A percentile compares a stretch with the other conserved stretches of the same genome.
phyloP scores from a whole-genome alignment of 441 rosid species.

The Erodium trifolium region DNA sequence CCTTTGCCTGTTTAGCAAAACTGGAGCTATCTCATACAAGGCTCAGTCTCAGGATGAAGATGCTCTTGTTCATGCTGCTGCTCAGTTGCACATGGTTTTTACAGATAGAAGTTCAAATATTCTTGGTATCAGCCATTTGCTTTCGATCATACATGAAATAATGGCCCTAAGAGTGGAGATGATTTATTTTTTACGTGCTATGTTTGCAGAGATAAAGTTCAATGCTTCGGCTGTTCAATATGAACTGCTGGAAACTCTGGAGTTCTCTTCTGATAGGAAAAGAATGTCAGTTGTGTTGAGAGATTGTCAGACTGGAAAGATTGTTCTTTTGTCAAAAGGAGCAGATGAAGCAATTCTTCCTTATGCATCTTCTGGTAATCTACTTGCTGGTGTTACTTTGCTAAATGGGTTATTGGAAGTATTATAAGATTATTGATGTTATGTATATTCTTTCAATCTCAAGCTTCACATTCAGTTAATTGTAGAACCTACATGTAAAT shows the following conservation, averaged over 20 bases:
- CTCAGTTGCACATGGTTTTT: slow-evolving; percentile 77
- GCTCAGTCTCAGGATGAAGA: slow-evolving; percentile 99
- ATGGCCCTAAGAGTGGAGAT: slow-evolving; percentile 16
- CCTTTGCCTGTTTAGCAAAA: slow-evolving; percentile 43
- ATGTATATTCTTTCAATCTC: no score
- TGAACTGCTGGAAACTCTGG: slow-evolving; percentile 81
- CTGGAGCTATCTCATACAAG: slow-evolving; percentile 70
- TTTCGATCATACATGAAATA: slow-evolving; percentile 19
- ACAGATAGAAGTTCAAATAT: slow-evolving; percentile 56
- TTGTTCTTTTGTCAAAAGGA: slow-evolving; percentile 84
- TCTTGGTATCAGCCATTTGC: slow-evolving; percentile 50
- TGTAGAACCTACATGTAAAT: no score
- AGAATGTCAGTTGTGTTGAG: slow-evolving; percentile 92
- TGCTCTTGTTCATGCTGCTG: slow-evolving; percentile 96
- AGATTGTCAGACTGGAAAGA: slow-evolving; percentile 70
- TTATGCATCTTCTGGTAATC: slow-evolving; percentile 56
- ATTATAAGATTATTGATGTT: no score
- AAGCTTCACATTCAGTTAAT: no score
- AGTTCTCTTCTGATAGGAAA: slow-evolving; percentile 96
- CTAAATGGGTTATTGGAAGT: no score
- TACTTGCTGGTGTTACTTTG: no score
- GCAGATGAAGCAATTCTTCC: slow-evolving; percentile 98
- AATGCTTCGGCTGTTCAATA: slow-evolving; percentile 51
- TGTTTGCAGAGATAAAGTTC: slow-evolving; percentile 62
- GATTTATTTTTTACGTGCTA: slow-evolving; percentile 17